phyloP scores from a whole-genome alignment of 192 early-diverging fungal species.

The Mortierella antarctica region DNA sequence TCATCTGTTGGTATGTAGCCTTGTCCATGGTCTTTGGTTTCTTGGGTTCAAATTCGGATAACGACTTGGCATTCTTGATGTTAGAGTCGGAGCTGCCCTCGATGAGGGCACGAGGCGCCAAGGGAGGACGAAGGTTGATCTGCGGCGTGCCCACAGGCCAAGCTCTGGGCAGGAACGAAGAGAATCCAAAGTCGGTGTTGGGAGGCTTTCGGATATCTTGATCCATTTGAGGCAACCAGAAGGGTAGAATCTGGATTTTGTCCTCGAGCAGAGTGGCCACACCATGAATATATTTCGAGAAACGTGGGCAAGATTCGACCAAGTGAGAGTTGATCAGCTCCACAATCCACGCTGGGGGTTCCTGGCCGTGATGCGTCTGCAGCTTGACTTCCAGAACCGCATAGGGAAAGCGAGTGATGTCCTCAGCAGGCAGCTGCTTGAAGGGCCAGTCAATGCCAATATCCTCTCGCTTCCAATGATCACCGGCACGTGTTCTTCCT shows the following conservation, averaged over 20 bases:
- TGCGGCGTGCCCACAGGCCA: constrained; percentile 49
- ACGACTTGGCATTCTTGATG: constrained; percentile 29
- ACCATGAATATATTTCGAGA: constrained; percentile 91
- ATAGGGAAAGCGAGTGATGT: constrained; percentile 92
- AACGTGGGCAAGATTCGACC: constrained; percentile 83
- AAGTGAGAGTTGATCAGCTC: constrained; percentile 79
- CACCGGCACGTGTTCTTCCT: constrained; percentile 71
- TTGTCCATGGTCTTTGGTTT: constrained; percentile 51
- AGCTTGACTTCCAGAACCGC: constrained; percentile 93
- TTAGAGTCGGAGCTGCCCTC: constrained; percentile 12
- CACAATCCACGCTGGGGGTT: constrained; percentile 82
- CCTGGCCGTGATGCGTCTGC: constrained; percentile 75
- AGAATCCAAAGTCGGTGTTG: constrained; percentile 47
- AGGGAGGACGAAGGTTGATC: constrained; percentile 17
- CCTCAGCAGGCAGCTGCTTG: constrained; percentile 66
- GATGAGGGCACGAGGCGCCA: constrained; percentile 15
- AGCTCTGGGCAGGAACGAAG: constrained; percentile 23
- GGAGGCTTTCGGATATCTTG: constrained; percentile 51
- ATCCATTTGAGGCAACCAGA: constrained; percentile 63
- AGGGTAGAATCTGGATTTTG: constrained; percentile 69
- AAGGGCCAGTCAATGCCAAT: constrained; percentile 86
- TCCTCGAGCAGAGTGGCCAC: constrained; percentile 74
- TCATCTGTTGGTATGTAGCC: constrained; percentile 43
- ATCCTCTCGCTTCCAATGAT: constrained; percentile 93
- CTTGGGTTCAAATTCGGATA: constrained; percentile 54